Evolutionary conservation across 2,329 filamentous ascomycete genomes (phyloP).

Genomic region (Arthrobotrys pseudoclavata): DNA sequence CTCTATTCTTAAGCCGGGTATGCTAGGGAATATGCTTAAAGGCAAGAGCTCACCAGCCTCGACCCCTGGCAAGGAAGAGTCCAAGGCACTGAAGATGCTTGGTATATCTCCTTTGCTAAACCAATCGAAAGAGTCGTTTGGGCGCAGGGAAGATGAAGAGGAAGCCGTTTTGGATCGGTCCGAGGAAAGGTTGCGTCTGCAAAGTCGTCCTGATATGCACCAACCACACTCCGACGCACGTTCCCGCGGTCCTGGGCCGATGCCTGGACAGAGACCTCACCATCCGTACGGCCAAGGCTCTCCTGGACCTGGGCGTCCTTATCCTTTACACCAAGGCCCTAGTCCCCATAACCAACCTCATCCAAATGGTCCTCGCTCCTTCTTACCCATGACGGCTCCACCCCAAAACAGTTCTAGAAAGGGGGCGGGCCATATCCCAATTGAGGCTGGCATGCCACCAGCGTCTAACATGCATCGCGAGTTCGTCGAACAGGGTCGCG

Average conservation of each 20-base stretch:
- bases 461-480: slow-evolving; percentile 54
- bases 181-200: slow-evolving; percentile 44
- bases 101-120: slow-evolving; percentile 54
- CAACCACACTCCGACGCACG: slow-evolving; percentile 42
- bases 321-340: slow-evolving; percentile 35
- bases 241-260: slow-evolving; percentile 43
- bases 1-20: slow-evolving; percentile 54
- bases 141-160: slow-evolving; percentile 47
- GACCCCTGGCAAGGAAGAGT: slow-evolving; percentile 27
- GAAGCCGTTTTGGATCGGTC: slow-evolving; percentile 20
- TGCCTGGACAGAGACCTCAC: slow-evolving; percentile 38
- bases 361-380: slow-evolving; percentile 44
- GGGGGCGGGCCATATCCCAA: slow-evolving; percentile 47
- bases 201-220: slow-evolving; percentile 44
- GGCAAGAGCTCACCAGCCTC: slow-evolving; percentile 40
- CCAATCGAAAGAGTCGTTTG: slow-evolving; percentile 53
- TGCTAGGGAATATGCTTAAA: slow-evolving; percentile 57
- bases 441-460: slow-evolving; percentile 41
- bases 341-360: slow-evolving; percentile 21
- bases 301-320: slow-evolving; percentile 30
- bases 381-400: slow-evolving; percentile 44
- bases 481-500: slow-evolving; percentile 46
- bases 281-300: slow-evolving; percentile 27
- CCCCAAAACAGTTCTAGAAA: slow-evolving; percentile 39
- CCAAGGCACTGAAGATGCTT: slow-evolving; percentile 51